Percentiles rank a stretch among this genome's conserved stretches.
Evolutionary conservation across 768 basidiomycete genomes (phyloP).

Genomic region (Coprinopsis marcescibilis): DNA sequence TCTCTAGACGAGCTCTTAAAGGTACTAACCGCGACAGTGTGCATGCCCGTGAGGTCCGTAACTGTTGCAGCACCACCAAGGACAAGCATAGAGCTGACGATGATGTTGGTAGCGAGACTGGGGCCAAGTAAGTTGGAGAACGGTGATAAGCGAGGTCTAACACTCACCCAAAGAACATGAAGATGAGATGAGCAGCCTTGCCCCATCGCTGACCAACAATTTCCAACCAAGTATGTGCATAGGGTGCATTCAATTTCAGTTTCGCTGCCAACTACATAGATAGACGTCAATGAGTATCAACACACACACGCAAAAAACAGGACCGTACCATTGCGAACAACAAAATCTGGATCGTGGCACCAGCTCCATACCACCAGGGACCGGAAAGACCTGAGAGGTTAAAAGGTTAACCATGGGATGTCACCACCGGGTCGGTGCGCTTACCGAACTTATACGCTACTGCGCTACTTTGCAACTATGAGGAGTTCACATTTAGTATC

Average conservation of each 20-base stretch:
- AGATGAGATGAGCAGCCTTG: slow-evolving; percentile 66
- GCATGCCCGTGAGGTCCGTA: slow-evolving; percentile 83
- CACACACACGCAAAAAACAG: not conserved
- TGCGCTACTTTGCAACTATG: slow-evolving; percentile 68
- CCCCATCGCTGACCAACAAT: slow-evolving; percentile 84
- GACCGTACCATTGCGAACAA: slow-evolving; percentile 76
- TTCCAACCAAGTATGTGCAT: slow-evolving; percentile 85
- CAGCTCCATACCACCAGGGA: slow-evolving; percentile 89
- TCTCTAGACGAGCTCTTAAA: not conserved
- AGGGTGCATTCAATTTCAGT: slow-evolving; percentile 86
- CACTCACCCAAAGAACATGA: slow-evolving; percentile 80
- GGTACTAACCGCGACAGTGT: slow-evolving; percentile 61
- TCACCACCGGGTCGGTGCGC: too few species aligned
- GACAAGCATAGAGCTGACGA: slow-evolving; percentile 83
- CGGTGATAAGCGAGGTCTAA: not conserved
- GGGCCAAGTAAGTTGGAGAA: not conserved
- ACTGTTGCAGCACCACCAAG: slow-evolving; percentile 86
- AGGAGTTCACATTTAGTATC: not conserved
- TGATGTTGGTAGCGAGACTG: slow-evolving; percentile 83
- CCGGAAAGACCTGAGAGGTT: too few species aligned
- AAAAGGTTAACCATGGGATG: too few species aligned
- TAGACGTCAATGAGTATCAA: not conserved
- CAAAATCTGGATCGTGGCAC: slow-evolving; percentile 83
- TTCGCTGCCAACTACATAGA: slow-evolving; percentile 74
- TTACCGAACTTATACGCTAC: slow-evolving; percentile 83